Base-by-base conservation (phyloP, 495 filamentous ascomycete species). In the Neurospora sp. region DNA sequence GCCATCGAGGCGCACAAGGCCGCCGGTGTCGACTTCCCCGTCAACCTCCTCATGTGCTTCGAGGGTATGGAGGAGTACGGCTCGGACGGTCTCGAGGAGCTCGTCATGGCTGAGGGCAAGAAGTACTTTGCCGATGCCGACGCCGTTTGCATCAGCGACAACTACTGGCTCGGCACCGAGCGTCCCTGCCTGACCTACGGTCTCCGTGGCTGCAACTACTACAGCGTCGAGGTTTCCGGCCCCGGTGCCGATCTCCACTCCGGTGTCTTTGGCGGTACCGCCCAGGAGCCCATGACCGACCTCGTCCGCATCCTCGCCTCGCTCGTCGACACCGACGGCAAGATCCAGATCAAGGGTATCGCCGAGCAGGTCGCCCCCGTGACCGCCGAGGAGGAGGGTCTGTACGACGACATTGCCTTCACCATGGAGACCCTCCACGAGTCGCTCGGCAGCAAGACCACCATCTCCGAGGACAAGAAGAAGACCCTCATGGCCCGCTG, bases 41-140 rank as follows among this genome's bases (percentile, higher is more conserved):
- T 99, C 76, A 99, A 99, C 86, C 87, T 99, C 72, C 88, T 99
- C 40, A 98, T 97, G 94, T 99, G 96, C 86, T 99, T 99, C 78
- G 96, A 99, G 84, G 96, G 96, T 53, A 99, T 99, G 96, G 96
- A 99, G 84, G 96, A 99, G 84, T 97, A 97, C 81, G 96, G 96
- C 48, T 97, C 93, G 1, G 96, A 98, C 78, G 96, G 96, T 46
- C 87, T 99, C 48, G 95, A 99, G 74, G 95, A 97, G 59, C 91
- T 98, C 74, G 97, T 99, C 81, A 85, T 91, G 74, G 89, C 87
- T 20, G 96, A 99, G 83, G 91, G 89, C 75, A 93, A 94, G 84
- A 89, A 90, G 71, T 98, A 88, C 86, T 99, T 99, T 84, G 92
- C 92, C 75, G 95, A 97, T 75, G 89, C 93, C 6, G 96, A 99